Percentiles rank a stretch among this genome's conserved stretches.
Evolutionary conservation across 495 filamentous ascomycete genomes (phyloP).

Genomic region (Podospora pseudocomata): DNA sequence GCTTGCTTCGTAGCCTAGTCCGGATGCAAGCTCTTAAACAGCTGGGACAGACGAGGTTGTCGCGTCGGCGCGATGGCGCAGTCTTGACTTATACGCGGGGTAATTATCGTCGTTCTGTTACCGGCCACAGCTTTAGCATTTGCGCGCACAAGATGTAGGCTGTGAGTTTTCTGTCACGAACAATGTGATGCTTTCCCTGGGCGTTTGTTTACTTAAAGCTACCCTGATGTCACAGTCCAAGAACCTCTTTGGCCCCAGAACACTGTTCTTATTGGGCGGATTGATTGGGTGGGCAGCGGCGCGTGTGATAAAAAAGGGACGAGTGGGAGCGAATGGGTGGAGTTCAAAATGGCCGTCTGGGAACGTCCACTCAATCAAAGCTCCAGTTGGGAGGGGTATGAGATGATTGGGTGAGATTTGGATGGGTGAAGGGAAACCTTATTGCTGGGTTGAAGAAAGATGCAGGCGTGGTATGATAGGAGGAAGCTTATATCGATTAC

Average conservation of each 20-base stretch:
- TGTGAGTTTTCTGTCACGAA: not conserved
- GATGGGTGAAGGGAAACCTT: slow-evolving; percentile 23
- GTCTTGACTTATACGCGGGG: not conserved
- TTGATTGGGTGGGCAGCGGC: slow-evolving; percentile 30
- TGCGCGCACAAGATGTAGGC: not conserved
- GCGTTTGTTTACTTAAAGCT: slow-evolving; percentile 33
- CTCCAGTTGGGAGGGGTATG: slow-evolving; percentile 34
- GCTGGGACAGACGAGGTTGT: not conserved
- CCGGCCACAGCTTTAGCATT: not conserved
- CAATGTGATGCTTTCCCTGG: slow-evolving; percentile 1
- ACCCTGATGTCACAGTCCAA: not conserved
- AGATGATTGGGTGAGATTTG: slow-evolving; percentile 39
- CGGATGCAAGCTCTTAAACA: slow-evolving; percentile 5
- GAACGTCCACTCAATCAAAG: slow-evolving; percentile 36
- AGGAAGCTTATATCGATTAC: slow-evolving; percentile 1
- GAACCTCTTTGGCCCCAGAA: not conserved
- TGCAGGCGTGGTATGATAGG: slow-evolving; percentile 11
- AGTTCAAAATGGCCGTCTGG: slow-evolving; percentile 28
- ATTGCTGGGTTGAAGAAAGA: slow-evolving; percentile 13
- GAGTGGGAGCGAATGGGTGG: slow-evolving; percentile 30
- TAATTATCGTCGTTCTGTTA: slow-evolving; percentile 1
- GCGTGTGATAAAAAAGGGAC: slow-evolving; percentile 24
- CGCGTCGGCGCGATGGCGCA: not conserved
- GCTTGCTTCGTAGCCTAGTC: not conserved
- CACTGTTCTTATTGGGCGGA: slow-evolving; percentile 33